Base-by-base conservation (phyloP, 2,329 filamentous ascomycete genomes). In the Trichocomaceae sp. region DNA sequence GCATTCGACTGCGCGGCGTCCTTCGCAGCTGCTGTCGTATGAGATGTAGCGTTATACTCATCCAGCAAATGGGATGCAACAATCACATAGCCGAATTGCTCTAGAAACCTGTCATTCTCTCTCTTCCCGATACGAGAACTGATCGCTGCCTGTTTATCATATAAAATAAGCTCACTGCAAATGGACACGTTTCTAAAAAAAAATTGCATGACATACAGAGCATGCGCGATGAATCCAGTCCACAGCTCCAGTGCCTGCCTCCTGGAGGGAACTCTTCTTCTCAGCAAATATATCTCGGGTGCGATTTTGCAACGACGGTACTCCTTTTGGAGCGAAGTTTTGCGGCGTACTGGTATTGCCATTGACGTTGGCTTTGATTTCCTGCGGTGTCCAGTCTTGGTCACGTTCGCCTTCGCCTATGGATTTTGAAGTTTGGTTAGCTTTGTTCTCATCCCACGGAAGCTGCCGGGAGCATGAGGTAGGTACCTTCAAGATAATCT, bases 71-170 rank as follows among this genome's bases (percentile, higher is more conserved):
- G 90, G 20, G 91, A 96, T 50, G 90, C 90, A 65, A 96, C 87
- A 60, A 96, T 88, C 20, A 88, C 87, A 72, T 96, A 96, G 60
- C 91, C 87, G 66, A 96, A 96, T 66, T 90, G 87, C 72, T 96
- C 91, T 57, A 96, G 79, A 65, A 96, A 96, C 61, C 85, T 85
- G 62, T 86, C 81, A 67, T 91, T 95, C 63, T 95, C 90, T 62
- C 82, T 83, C 60, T 85, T 80, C 54, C 88, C 85, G 59, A 95
- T 80, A 58, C 60, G 68, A 39, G 64, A 64, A 59, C 69, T 72
- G 58, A 72, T 53, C 10, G 64, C 64, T 12, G 65, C 65, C 69
- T 72, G 58, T 9, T 50, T 22, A 12, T 3, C 23, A 12, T 3
- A 23, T 19, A 13, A 19, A 45, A 49, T 56, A 10, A 52, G 54